phyloP scores from a whole-genome alignment of 257 asterid species.

The Oldenlandia corymbosa region DNA sequence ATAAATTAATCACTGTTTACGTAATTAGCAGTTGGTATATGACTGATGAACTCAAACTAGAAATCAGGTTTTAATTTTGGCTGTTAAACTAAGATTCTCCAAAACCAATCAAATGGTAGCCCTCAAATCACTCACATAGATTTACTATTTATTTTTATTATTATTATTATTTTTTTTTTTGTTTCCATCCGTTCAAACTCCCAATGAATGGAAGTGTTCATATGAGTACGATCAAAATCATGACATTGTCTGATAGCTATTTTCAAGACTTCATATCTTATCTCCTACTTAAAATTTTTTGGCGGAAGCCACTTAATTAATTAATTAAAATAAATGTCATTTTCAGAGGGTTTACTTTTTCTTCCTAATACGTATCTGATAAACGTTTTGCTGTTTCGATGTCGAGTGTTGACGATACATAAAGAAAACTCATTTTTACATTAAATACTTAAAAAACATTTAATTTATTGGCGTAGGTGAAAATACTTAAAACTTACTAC shows the following conservation, averaged over 20 bases:
- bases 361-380: no score
- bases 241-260: slow-evolving; percentile 8
- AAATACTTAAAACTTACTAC: no score
- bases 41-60: not conserved
- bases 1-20: not conserved
- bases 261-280: not conserved
- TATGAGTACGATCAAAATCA: slow-evolving; percentile 9
- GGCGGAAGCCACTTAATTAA: no score
- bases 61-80: slow-evolving; percentile 6
- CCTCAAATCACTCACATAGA: not conserved
- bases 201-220: not conserved
- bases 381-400: no score
- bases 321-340: not conserved
- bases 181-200: no score
- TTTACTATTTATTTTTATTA: not conserved
- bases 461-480: no score
- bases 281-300: not conserved
- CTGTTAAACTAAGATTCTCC: slow-evolving; percentile 41
- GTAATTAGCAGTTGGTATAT: not conserved
- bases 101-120: not conserved
- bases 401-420: no score
- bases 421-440: no score
- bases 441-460: no score
- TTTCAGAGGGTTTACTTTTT: slow-evolving; percentile 17
- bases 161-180: not conserved